A percentile compares a stretch with the other conserved stretches of the same genome.
phyloP scores from a whole-genome alignment of 768 basidiomycete species.

The Russula emetica region DNA sequence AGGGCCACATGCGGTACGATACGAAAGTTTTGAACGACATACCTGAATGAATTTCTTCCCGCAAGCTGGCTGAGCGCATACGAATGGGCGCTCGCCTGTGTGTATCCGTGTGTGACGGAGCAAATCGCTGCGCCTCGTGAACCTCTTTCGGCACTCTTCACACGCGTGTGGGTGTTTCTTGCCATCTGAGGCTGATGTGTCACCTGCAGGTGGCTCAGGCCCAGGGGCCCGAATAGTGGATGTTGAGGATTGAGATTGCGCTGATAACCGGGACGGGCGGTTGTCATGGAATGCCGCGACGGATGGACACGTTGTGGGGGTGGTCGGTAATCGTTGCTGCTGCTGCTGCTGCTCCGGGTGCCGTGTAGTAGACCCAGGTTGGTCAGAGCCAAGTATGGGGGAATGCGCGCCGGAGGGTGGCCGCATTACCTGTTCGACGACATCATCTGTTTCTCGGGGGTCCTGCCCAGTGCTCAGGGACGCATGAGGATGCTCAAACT shows the following conservation, averaged over 20 bases:
- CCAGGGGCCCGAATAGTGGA: slow-evolving; percentile 7
- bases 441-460: slow-evolving; percentile 8
- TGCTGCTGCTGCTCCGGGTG: slow-evolving; percentile 18
- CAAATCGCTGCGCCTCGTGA: slow-evolving; percentile 79
- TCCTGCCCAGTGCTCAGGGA: slow-evolving; percentile 6
- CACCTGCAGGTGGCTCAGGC: slow-evolving; percentile 32
- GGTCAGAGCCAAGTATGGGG: slow-evolving; percentile 14
- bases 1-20: slow-evolving; percentile 23
- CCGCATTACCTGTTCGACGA: slow-evolving; percentile 19
- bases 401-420: slow-evolving; percentile 17
- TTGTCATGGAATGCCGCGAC: slow-evolving; percentile 11
- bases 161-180: slow-evolving; percentile 52
- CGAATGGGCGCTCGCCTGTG: slow-evolving; percentile 83
- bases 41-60: slow-evolving; percentile 94
- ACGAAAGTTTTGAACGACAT: slow-evolving; percentile 25
- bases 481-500: slow-evolving; percentile 57
- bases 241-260: slow-evolving; percentile 19
- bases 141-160: slow-evolving; percentile 74
- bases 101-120: slow-evolving; percentile 85
- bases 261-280: neutral
- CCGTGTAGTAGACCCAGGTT: neutral
- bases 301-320: slow-evolving; percentile 3
- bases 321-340: slow-evolving; percentile 5
- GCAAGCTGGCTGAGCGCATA: slow-evolving; percentile 66
- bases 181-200: slow-evolving; percentile 27